These are phyloP conservation scores for Xylaria sp. DNA, from an alignment of 2,329 filamentous ascomycete genomes.

Conservation along the genomic window DNA sequence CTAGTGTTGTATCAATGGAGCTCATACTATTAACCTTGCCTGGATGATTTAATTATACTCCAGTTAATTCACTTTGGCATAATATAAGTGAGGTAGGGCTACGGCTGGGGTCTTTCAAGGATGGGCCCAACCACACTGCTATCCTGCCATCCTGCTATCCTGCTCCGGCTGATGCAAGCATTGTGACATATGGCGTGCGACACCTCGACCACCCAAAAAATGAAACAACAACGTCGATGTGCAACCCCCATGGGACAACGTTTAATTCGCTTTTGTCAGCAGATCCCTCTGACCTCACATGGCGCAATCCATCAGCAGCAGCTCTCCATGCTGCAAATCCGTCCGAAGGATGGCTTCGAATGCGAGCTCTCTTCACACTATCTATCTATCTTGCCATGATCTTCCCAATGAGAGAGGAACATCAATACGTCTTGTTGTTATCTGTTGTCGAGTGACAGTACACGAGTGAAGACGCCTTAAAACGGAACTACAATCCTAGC, in stretches of 20 bases:
- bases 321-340: conserved; percentile 12
- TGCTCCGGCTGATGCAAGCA: conserved; percentile 37
- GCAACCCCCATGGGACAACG: conserved; percentile 2
- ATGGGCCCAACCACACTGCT: conserved; percentile 1
- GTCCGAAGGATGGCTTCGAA: conserved; percentile 3
- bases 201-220: conserved; percentile 27
- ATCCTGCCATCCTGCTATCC: conserved; percentile 8
- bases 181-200: conserved; percentile 40
- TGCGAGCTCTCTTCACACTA: neutral
- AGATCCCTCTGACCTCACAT: conserved; percentile 36
- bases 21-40: conserved; percentile 1
- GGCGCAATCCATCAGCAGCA: conserved; percentile 35
- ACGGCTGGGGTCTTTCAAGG: conserved; percentile 3
- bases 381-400: conserved; percentile 15
- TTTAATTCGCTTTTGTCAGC: conserved; percentile 34
- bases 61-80: neutral
- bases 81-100: neutral
- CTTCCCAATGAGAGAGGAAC: neutral
- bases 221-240: conserved; percentile 30
- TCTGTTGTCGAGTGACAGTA: neutral
- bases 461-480: conserved; percentile 1
- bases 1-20: neutral
- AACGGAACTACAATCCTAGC: neutral
- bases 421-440: conserved; percentile 1
- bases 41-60: neutral